Conservation (phyloP, 2,329 filamentous ascomycete species). For the Ophiostoma himal-ulmi region DNA sequence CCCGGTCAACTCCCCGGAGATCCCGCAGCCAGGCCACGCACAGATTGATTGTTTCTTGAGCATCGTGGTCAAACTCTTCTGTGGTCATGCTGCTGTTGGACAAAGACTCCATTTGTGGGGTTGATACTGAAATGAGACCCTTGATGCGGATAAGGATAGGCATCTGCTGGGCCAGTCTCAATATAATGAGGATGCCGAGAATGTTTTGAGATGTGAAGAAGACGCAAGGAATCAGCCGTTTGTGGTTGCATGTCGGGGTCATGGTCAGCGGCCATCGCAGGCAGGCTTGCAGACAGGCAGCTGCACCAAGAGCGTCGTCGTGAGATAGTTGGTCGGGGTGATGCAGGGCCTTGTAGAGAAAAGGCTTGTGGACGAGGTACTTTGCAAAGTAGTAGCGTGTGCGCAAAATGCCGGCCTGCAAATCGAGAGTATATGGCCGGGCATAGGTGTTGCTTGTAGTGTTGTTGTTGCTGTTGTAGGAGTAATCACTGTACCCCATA, state of each 20-base stretch:
- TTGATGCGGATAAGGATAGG: constrained; percentile 47
- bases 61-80: constrained; percentile 45
- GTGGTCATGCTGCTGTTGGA: neutral
- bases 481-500: constrained; percentile 31
- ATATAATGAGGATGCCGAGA: constrained; percentile 51
- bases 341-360: constrained; percentile 55
- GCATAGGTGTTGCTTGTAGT: neutral
- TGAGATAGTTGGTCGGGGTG: constrained; percentile 48
- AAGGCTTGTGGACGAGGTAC: constrained; percentile 53
- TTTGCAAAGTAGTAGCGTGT: constrained; percentile 56
- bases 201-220: constrained; percentile 61
- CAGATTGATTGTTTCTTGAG: constrained; percentile 43
- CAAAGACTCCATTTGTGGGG: neutral
- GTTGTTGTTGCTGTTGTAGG: neutral
- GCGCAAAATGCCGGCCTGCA: constrained; percentile 52
- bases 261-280: constrained; percentile 56
- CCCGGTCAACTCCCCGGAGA: constrained; percentile 48
- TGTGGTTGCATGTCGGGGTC: constrained; percentile 51
- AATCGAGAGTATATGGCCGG: constrained; percentile 43
- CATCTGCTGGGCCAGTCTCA: constrained; percentile 50
- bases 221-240: constrained; percentile 52
- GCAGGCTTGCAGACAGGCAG: constrained; percentile 51
- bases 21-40: constrained; percentile 58
- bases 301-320: constrained; percentile 51
- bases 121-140: constrained; percentile 13